Conservation (phyloP, 192 early-diverging fungal genomes). For the Backusella parvicylindrica region DNA sequence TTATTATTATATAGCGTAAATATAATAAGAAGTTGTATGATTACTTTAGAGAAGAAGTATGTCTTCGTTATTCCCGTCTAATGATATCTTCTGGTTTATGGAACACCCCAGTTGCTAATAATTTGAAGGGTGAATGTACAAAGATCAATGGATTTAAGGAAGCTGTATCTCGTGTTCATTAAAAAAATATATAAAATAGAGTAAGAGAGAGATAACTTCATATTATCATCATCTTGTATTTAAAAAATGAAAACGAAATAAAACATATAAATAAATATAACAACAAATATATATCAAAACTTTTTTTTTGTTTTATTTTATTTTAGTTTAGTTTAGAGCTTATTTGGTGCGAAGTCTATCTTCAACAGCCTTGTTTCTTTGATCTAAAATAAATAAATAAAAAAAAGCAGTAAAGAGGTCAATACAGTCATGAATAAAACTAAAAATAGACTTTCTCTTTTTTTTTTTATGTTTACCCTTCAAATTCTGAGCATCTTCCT, state of each 20-base stretch:
- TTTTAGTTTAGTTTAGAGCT: too few species aligned
- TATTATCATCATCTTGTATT: too few species aligned
- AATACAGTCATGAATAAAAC: not conserved
- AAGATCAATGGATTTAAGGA: slow-evolving; percentile 52
- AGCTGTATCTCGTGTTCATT: slow-evolving; percentile 28
- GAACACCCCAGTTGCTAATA: slow-evolving; percentile 38
- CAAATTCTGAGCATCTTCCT: slow-evolving; percentile 40
- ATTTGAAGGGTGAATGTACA: slow-evolving; percentile 45
- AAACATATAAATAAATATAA: not conserved
- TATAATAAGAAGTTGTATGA: slow-evolving; percentile 56
- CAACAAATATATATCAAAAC: not conserved
- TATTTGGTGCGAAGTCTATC: slow-evolving; percentile 17
- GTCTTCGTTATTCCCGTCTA: slow-evolving; percentile 44
- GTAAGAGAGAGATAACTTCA: too few species aligned
- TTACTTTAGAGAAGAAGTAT: slow-evolving; percentile 52
- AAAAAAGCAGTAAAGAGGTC: not conserved
- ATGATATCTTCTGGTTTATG: slow-evolving; percentile 40
- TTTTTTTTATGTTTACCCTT: slow-evolving; percentile 15
- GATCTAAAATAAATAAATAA: not conserved
- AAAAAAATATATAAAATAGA: not conserved
- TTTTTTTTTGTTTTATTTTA: too few species aligned
- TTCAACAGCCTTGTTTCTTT: not conserved
- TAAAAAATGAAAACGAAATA: not conserved
- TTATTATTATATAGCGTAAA: slow-evolving; percentile 38
- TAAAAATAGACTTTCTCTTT: not conserved